These are phyloP conservation scores for Alternaria gaisen DNA, from an alignment of 2,329 filamentous ascomycete species.

Conservation along the genomic window DNA sequence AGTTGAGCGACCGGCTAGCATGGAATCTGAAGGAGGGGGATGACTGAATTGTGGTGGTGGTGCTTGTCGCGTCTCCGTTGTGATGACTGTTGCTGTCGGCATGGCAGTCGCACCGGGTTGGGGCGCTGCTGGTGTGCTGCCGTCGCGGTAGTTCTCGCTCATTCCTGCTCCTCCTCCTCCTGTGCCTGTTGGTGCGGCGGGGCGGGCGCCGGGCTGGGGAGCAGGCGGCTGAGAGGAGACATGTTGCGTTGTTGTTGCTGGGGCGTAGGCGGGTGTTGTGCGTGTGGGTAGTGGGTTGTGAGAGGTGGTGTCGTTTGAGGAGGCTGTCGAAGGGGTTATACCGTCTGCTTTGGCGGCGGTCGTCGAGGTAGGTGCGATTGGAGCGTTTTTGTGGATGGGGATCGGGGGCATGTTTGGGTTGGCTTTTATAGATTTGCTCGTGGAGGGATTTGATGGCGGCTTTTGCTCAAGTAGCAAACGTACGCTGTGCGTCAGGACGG, in stretches of 20 bases:
- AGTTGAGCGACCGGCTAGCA: constrained; percentile 53
- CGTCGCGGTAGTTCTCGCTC: constrained; percentile 8
- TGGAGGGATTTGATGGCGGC: not conserved
- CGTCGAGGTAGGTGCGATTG: constrained; percentile 53
- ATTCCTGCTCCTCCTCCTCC: not conserved
- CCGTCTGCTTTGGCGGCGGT: constrained; percentile 50
- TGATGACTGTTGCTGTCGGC: constrained; percentile 38
- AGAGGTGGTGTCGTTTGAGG: constrained; percentile 22
- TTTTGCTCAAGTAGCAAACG: not conserved
- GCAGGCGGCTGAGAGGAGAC: constrained; percentile 37
- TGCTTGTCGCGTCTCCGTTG: constrained; percentile 38
- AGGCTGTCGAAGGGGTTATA: constrained; percentile 50
- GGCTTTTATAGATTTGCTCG: not conserved
- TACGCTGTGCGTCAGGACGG: not conserved
- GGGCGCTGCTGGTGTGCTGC: constrained; percentile 41
- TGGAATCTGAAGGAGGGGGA: constrained; percentile 50
- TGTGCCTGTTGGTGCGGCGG: constrained; percentile 33
- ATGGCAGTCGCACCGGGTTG: constrained; percentile 47
- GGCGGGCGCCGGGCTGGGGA: constrained; percentile 53
- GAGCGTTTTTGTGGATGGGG: constrained; percentile 57
- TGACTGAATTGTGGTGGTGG: constrained; percentile 47
- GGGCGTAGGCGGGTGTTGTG: constrained; percentile 38
- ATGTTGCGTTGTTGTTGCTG: constrained; percentile 43
- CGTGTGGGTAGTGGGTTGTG: constrained; percentile 45
- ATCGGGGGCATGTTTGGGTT: constrained; percentile 55